Base-by-base conservation (phyloP, 108 stramenopile species). In the Cylindrotheca closterium region DNA sequence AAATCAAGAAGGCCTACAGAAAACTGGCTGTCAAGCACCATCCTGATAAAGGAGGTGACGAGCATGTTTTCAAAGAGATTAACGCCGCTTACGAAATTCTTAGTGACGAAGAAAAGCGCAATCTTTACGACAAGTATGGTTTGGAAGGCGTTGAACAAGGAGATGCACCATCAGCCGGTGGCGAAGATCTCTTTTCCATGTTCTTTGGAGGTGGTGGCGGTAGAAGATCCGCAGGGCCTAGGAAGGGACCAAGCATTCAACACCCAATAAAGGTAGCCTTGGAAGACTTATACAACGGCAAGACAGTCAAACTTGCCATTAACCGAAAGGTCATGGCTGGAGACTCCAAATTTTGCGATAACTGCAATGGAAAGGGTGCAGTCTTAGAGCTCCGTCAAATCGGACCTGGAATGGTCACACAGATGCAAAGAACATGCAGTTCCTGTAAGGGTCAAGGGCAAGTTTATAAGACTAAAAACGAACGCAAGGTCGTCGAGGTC, bases 271-370 rank as follows among this genome's bases (percentile, higher is more conserved):
- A 87, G 60, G 94, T 95, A 19, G 78, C 84, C 29, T 70, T 99
- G 32, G 97, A 99, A 60, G 96, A 98, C 65, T 67, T 98, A 5
- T 99, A 92, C 87, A 96, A 91, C 55, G 98, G 98, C 47, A 97
- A 96, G 74, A 98, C 96, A 30, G 95, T 96, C 57, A 93, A 93
- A 55, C 57, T 98, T 7, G 86, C 85, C 15, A 82, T 96, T 47
- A 96, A 87, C 42, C 82, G 97, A 22, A 90, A 96, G 67, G 85
- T 95, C 52, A 92, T 96, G 51, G 80, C 91, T 27, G 93, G 92
- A 7, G 83, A 83, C 0, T 60, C 71, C 31, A 80, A 78, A 33
- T 66, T 67, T 55, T 98, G 97, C 51, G 55, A 54, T 1, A 67
- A 60, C 18, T 96, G 94, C 49, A 76, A 86, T 23, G 97, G 97